Conservation (phyloP, 2,329 filamentous ascomycete genomes). For the Cadophora sp. region DNA sequence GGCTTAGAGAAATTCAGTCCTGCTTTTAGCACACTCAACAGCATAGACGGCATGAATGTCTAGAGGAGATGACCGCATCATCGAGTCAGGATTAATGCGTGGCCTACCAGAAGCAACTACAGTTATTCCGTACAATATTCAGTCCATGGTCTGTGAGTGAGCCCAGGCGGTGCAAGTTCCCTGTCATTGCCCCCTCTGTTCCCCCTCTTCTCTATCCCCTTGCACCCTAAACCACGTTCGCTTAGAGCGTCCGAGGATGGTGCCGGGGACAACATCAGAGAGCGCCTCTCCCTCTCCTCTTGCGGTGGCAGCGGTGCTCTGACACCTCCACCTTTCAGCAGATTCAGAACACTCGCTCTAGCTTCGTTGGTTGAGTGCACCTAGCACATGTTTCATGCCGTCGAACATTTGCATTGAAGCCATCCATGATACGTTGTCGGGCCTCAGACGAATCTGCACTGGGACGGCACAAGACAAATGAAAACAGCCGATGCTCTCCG, state of each 20-base stretch:
- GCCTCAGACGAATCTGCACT: constrained; percentile 32
- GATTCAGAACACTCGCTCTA: not conserved
- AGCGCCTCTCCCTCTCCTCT: not conserved
- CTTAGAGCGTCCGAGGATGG: not conserved
- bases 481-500: constrained; percentile 26
- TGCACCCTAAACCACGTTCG: not conserved
- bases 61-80: constrained; percentile 25
- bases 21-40: not conserved
- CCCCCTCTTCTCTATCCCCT: constrained; percentile 11
- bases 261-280: not conserved
- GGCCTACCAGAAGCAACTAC: constrained; percentile 4
- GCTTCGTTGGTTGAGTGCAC: not conserved
- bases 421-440: constrained; percentile 29
- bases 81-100: constrained; percentile 14
- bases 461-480: constrained; percentile 28
- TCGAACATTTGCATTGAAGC: constrained; percentile 29
- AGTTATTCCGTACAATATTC: constrained; percentile 6
- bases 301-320: constrained; percentile 35
- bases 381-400: constrained; percentile 33
- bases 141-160: constrained; percentile 12
- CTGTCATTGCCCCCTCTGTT: constrained; percentile 8
- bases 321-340: constrained; percentile 19
- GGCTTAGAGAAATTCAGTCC: not conserved
- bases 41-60: constrained; percentile 8
- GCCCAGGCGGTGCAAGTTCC: not conserved